Base-by-base conservation (phyloP, 208 protist genomes). In the Acanthamoeba triangularis region DNA sequence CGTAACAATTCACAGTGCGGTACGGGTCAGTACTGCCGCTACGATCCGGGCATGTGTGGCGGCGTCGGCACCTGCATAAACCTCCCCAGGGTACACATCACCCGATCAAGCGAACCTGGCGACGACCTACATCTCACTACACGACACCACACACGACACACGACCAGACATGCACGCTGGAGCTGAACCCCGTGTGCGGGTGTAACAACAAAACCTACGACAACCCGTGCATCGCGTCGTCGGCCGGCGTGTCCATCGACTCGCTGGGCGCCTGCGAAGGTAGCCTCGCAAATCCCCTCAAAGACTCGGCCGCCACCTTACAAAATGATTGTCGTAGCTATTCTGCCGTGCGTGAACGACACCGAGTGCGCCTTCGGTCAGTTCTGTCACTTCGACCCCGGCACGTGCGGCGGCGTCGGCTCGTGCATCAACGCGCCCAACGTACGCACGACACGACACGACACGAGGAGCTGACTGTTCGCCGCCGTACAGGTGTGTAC, bases 201-300 rank as follows among this genome's bases (percentile, higher is more conserved):
- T 85, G 78, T 44, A 85, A 85, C 78, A 59, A 59, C 78, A 16
- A 14, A 14, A 85, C 78, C 3, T 85, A 59, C 78, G 78, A 85
- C 47, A 85, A 85, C 78, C 78, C 78, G 25, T 85, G 78, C 78
- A 49, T 85, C 37, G 78, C 78, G 25, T 25, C 44, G 2, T 49
- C 78, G 20, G 78, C 78, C 6, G 78, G 78, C 37, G 47, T 59
- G 16, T 85, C 78, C 28, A n/a, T 85, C 37, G 23, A n/a, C 18
- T 85, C 78, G 25, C 78, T 41, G 10, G 37, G 44, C 25, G 44
- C 78, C 3, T 85, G 78, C 47, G 33, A 78, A 13, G 67, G 67
- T 76, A 20, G n/a, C n/a, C n/a, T 1, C 25, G 8, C 8, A 16
- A n/a, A 3, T 3, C 56, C 2, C 18, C 20, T 61, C 56, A 3